phyloP scores from a whole-genome alignment of 345 rosid genomes.

The Populus alba region DNA sequence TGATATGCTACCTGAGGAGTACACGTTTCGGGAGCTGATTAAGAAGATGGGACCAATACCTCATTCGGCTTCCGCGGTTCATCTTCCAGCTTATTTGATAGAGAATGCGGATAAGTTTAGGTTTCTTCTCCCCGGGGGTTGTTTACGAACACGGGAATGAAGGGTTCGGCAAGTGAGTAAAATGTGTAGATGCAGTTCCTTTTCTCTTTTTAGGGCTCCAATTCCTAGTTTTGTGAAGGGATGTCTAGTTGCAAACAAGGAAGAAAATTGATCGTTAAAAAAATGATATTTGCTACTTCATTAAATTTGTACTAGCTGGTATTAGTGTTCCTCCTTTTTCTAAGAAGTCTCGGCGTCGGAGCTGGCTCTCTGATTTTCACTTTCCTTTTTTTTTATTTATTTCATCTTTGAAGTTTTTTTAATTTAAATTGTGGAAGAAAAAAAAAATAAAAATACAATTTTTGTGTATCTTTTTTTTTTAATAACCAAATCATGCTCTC shows the following conservation, averaged over 20 bases:
- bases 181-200: not conserved
- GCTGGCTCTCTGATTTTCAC: too few species aligned
- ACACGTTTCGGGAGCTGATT: slow-evolving; percentile 67
- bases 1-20: slow-evolving; percentile 90
- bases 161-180: not conserved
- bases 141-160: slow-evolving; percentile 38
- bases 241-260: not conserved
- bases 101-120: slow-evolving; percentile 68
- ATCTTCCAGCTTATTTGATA: slow-evolving; percentile 79
- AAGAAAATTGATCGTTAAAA: too few species aligned
- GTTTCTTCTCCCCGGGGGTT: slow-evolving; percentile 93
- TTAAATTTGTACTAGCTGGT: too few species aligned
- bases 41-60: slow-evolving; percentile 80
- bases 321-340: not conserved
- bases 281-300: too few species aligned
- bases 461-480: too few species aligned
- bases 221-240: not conserved
- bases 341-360: not conserved
- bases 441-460: too few species aligned
- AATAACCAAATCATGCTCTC: too few species aligned
- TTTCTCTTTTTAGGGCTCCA: not conserved
- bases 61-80: slow-evolving; percentile 80
- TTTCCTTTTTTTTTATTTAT: too few species aligned
- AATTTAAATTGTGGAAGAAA: too few species aligned
- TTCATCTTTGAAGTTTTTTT: too few species aligned